phyloP scores from a whole-genome alignment of 352 stramenopile species.

The Pythium dissimile region DNA sequence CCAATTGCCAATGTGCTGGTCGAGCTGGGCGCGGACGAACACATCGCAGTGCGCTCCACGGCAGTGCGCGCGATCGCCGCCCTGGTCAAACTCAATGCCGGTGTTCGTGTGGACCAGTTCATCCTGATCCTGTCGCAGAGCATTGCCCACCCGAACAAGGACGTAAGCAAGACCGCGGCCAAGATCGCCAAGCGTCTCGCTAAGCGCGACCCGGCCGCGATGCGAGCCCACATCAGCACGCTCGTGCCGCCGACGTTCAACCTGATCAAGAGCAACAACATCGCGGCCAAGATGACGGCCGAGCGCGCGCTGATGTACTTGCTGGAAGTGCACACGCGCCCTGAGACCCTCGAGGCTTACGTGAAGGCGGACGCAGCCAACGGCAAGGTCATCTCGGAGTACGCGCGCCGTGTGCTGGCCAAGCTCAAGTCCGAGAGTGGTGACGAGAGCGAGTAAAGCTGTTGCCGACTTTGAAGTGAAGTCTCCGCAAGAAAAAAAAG shows the following conservation, averaged over 20 bases:
- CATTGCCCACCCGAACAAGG: constrained; percentile 76
- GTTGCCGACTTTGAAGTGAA: too few relatives aligned
- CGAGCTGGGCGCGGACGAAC: constrained; percentile 55
- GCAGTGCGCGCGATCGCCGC: constrained; percentile 51
- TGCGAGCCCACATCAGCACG: constrained; percentile 43
- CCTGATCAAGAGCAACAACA: constrained; percentile 88
- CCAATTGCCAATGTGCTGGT: constrained; percentile 26
- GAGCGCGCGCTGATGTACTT: constrained; percentile 86
- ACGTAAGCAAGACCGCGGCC: constrained; percentile 67
- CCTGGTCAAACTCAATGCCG: constrained; percentile 50
- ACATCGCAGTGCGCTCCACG: constrained; percentile 52
- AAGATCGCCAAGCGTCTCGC: constrained; percentile 71
- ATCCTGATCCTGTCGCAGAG: constrained; percentile 57
- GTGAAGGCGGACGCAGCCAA: constrained; percentile 48
- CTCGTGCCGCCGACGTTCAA: constrained; percentile 80
- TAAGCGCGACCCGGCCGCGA: constrained; percentile 59
- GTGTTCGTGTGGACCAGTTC: constrained; percentile 35
- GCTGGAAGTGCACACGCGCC: constrained; percentile 79
- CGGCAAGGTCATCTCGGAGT: constrained; percentile 86
- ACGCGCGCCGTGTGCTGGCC: constrained; percentile 79
- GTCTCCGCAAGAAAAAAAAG: too few relatives aligned
- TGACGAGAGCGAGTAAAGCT: constrained; percentile 74
- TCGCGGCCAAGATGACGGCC: constrained; percentile 83
- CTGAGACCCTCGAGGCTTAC: constrained; percentile 78
- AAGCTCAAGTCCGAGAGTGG: constrained; percentile 87